These are phyloP conservation scores for Bolboschoenus planiculmis DNA, from an alignment of 176 grass and related monocot genomes.

Conservation along the genomic window DNA sequence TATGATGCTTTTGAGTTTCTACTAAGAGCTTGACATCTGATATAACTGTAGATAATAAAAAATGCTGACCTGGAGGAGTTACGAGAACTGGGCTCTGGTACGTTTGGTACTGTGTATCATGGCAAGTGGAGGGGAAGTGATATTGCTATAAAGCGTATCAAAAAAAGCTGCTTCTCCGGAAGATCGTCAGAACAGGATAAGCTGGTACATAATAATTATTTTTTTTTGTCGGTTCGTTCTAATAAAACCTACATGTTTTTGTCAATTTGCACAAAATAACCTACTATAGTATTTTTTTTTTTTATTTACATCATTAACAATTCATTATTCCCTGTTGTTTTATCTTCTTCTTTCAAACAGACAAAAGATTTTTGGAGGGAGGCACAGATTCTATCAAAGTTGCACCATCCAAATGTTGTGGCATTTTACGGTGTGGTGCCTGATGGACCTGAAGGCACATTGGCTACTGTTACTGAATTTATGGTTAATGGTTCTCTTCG, in stretches of 20 bases:
- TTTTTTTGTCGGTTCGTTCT: neutral
- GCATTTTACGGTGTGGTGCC: conserved; percentile 97
- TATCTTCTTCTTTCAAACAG: conserved; percentile 29
- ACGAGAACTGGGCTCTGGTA: conserved; percentile 88
- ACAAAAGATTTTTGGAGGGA: conserved; percentile 98
- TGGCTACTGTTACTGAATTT: conserved; percentile 87
- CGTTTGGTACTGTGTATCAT: conserved; percentile 95
- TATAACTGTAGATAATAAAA: conserved; percentile 60
- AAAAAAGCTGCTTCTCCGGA: conserved; percentile 94
- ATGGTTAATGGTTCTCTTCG: conserved; percentile 97
- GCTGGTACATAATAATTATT: conserved; percentile 42
- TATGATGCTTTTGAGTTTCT: neutral
- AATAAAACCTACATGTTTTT: neutral
- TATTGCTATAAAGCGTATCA: conserved; percentile 96
- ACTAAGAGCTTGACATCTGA: neutral
- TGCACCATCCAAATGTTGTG: conserved; percentile 96
- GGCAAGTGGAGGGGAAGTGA: conserved; percentile 97
- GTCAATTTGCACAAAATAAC: neutral
- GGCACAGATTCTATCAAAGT: conserved; percentile 83
- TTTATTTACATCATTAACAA: neutral
- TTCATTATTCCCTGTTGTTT: neutral
- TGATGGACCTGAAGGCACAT: conserved; percentile 85
- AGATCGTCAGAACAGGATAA: conserved; percentile 80
- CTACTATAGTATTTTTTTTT: neutral
- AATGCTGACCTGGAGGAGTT: conserved; percentile 98